Conservation (phyloP, 2,329 filamentous ascomycete genomes). For the Fonsecaea erecta region DNA sequence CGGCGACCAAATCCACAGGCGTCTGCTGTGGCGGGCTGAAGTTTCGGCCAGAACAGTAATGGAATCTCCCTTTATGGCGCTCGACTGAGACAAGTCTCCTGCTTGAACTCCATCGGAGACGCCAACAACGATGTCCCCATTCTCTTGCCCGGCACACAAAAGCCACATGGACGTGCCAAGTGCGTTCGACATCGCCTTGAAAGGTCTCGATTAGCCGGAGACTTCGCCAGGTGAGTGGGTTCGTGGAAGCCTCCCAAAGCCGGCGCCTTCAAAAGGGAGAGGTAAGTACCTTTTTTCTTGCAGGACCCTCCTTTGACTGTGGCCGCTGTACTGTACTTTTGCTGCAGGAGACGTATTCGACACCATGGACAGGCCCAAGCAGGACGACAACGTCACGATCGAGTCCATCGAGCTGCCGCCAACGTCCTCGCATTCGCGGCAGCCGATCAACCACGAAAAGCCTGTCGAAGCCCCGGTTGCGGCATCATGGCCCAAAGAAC, state of each 20-base stretch:
- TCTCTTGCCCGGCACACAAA: not conserved
- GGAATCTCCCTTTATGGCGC: not conserved
- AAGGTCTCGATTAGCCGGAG: not conserved
- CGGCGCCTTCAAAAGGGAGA: not conserved
- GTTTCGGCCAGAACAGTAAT: not conserved
- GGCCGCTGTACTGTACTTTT: not conserved
- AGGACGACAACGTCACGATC: not conserved
- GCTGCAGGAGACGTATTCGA: not conserved
- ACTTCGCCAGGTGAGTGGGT: not conserved
- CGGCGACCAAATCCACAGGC: not conserved
- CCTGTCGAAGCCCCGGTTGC: not conserved
- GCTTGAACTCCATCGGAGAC: not conserved
- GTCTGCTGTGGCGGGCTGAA: not conserved
- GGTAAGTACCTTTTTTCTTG: not conserved
- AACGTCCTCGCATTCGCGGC: not conserved
- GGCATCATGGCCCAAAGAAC: slow-evolving; percentile 22
- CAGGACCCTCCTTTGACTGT: not conserved
- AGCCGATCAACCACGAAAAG: not conserved
- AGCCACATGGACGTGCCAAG: not conserved
- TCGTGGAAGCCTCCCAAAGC: not conserved
- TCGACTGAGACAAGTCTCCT: not conserved
- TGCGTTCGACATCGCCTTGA: not conserved
- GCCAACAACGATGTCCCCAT: not conserved
- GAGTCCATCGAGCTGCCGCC: not conserved
- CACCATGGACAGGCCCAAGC: not conserved